Percentiles rank a stretch among this genome's conserved stretches.
Evolutionary conservation across 2,329 filamentous ascomycete species (phyloP).

Genomic region (Chrysosporium keratinophilum): DNA sequence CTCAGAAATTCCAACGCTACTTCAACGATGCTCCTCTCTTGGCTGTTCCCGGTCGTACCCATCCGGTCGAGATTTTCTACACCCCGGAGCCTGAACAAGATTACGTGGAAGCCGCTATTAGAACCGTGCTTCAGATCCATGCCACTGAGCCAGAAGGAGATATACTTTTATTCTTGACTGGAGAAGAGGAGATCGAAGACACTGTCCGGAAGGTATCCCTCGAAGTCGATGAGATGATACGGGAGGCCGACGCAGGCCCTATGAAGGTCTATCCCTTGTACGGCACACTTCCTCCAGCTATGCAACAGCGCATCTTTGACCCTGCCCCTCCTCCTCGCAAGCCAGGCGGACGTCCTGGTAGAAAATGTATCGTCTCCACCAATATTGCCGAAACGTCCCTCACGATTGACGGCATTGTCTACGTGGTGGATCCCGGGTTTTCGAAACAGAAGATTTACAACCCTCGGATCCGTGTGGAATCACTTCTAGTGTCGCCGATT

Average conservation of each 20-base stretch:
- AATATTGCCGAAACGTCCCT: constrained; percentile 97
- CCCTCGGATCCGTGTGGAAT: constrained; percentile 90
- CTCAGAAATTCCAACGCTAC: constrained; percentile 95
- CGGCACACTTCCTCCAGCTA: constrained; percentile 78
- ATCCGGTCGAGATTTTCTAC: constrained; percentile 97
- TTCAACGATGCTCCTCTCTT: constrained; percentile 90
- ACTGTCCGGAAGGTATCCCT: constrained; percentile 82
- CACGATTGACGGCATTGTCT: constrained; percentile 97
- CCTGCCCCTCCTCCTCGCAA: constrained; percentile 64
- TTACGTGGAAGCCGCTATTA: constrained; percentile 88
- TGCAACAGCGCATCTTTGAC: constrained; percentile 93
- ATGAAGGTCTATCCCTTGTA: constrained; percentile 88
- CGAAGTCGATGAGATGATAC: constrained; percentile 81
- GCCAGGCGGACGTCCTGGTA: constrained; percentile 71
- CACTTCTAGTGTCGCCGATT: constrained; percentile 91
- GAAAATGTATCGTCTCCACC: constrained; percentile 88
- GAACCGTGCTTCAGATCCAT: constrained; percentile 94
- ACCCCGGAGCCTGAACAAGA: constrained; percentile 92
- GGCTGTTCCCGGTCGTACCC: constrained; percentile 86
- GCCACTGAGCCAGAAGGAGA: constrained; percentile 86
- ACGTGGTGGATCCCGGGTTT: constrained; percentile 97
- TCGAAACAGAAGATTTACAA: constrained; percentile 99
- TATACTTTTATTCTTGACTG: constrained; percentile 86
- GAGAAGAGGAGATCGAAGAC: constrained; percentile 98
- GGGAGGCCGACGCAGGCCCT: constrained; percentile 84